A percentile compares a stretch with the other conserved stretches of the same genome.
Conservation (phyloP, 2,329 filamentous ascomycete genomes). For the Colletotrichum kahawae region DNA sequence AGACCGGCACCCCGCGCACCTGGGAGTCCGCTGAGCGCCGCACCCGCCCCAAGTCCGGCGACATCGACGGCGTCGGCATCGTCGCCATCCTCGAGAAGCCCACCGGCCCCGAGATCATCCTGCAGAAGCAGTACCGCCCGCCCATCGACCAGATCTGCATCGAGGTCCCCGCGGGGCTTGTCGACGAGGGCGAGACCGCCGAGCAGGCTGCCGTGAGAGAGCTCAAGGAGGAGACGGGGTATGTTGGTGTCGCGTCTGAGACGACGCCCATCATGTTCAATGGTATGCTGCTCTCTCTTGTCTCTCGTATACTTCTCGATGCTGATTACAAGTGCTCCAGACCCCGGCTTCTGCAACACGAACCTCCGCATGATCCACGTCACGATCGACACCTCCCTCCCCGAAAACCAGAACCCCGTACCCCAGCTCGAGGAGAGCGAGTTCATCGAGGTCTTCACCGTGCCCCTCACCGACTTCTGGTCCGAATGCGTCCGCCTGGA, state of each 20-base stretch:
- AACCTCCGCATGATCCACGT: constrained; percentile 76
- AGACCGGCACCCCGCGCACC: constrained; percentile 59
- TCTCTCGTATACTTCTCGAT: neutral
- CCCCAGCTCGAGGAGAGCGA: constrained; percentile 79
- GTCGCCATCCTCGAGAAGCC: constrained; percentile 68
- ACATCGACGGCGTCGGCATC: constrained; percentile 77
- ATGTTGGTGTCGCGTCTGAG: constrained; percentile 58
- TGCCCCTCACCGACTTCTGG: constrained; percentile 69
- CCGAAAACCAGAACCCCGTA: constrained; percentile 72
- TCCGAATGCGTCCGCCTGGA: constrained; percentile 71
- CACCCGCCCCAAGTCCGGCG: constrained; percentile 64
- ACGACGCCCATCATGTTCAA: constrained; percentile 72
- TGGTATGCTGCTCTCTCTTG: constrained; percentile 35
- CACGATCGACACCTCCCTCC: constrained; percentile 69
- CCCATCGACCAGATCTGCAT: constrained; percentile 64
- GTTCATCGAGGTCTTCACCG: constrained; percentile 80
- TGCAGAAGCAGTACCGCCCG: constrained; percentile 72
- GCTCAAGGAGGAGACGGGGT: constrained; percentile 71
- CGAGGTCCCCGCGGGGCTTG: constrained; percentile 68
- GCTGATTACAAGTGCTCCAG: constrained; percentile 28
- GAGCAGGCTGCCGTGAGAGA: constrained; percentile 68
- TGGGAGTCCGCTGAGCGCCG: constrained; percentile 79
- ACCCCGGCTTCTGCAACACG: constrained; percentile 71
- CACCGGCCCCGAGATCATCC: constrained; percentile 59
- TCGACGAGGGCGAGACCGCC: constrained; percentile 66